Base-by-base conservation (phyloP, 139 green algal species). In the Coelastrella sp. region DNA sequence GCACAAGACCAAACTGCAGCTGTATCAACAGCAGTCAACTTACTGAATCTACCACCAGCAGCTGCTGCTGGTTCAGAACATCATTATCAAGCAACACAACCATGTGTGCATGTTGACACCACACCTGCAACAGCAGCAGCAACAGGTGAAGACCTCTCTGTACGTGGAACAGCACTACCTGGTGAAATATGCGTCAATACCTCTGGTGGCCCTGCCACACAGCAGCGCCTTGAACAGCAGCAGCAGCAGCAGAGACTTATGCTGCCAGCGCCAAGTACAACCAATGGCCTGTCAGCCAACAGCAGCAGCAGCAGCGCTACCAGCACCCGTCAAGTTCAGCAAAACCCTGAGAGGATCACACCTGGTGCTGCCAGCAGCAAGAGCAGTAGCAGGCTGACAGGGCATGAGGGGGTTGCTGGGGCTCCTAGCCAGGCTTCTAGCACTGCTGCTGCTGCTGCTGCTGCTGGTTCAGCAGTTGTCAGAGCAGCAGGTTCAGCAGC, bases 401-500 rank as follows among this genome's bases (percentile, higher is more conserved):
- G n/a, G 20, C 20, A 78, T 78, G 19, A 78, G 10, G 4, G 35
- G 35, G 35, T 1, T 49, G 35, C 35, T 59, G 24, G 17, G 74
- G 25, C 74, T 58, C 11, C 24, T 65, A 78, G 72, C 20, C 9
- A 4, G 10, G 25, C 17, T 24, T 20, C 8, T 12, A 57, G 79
- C 49, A 9, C 56, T 72, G 56, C 79, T 72, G 19, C 57, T 14
- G 58, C 79, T 14, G 58, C 79, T 24, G 59, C 10, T 74, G 57
- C 24, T 79, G 27, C 7, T 57, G 19, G 49, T 25, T 15, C 82
- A n/a, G 9, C 25, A 58, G 65, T 57, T 61, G n/a, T 15, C 4
- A 58, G 63, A 87, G 65, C 82, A 87, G 27, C 63, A 78, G 19
- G 24, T 63, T 14, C 82, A 87, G 82, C 63, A 61, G 25, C 63